These are phyloP conservation scores for Dendrothele bispora DNA, from an alignment of 768 basidiomycete genomes.

Conservation along the genomic window DNA sequence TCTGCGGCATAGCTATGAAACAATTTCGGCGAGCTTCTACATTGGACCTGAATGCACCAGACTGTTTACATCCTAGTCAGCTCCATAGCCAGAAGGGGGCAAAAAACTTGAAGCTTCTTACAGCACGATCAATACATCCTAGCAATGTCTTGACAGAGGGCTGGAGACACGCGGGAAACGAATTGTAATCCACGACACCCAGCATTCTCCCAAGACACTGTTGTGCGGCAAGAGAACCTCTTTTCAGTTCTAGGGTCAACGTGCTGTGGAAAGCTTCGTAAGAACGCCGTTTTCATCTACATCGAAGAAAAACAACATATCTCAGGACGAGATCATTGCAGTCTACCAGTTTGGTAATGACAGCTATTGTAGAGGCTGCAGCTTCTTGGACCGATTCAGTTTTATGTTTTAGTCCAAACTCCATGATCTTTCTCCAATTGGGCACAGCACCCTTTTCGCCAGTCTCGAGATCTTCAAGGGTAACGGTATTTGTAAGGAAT, in stretches of 20 bases:
- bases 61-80: conserved; percentile 18
- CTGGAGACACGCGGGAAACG: conserved; percentile 52
- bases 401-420: conserved; percentile 71
- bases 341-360: conserved; percentile 69
- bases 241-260: conserved; percentile 62
- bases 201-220: conserved; percentile 74
- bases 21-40: conserved; percentile 64
- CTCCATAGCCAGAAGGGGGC: conserved; percentile 17
- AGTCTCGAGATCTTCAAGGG: conserved; percentile 50
- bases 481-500: conserved; percentile 65
- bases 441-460: conserved; percentile 44
- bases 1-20: conserved; percentile 36
- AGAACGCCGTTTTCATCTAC: conserved; percentile 10
- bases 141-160: conserved; percentile 60
- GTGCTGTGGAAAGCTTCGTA: conserved; percentile 33
- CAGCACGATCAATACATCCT: conserved; percentile 54
- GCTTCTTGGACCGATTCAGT: conserved; percentile 68
- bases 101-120: conserved; percentile 29
- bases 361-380: conserved; percentile 67
- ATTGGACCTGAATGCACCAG: conserved; percentile 28
- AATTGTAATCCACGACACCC: conserved; percentile 65
- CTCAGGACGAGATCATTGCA: conserved; percentile 64
- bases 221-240: conserved; percentile 54
- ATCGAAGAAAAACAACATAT: conserved; percentile 51
- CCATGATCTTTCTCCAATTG: conserved; percentile 69